Evolutionary conservation across 805 yeast species (phyloP), one percentile per base, ranked within the genome.

Genomic region (Sporopachydermia lactativora): DNA sequence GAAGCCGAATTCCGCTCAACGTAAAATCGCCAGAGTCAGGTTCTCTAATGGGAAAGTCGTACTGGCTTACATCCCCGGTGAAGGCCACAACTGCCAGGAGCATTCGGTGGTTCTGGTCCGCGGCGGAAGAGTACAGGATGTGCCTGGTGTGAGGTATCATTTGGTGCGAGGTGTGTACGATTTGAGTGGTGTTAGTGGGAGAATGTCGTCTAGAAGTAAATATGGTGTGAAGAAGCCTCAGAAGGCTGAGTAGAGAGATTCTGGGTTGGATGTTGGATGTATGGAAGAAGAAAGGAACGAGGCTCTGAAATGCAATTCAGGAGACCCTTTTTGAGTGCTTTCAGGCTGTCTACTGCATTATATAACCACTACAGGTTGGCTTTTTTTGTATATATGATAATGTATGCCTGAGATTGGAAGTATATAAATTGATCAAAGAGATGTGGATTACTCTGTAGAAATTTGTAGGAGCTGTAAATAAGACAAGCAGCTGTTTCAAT

Each of bases 51-150:
- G 97, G 18, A 80, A 78, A 48, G 77, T 83, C 39, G 73, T 92
- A 14, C 78, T 89, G 37, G 96, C 96, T 1, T 88, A 86, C 58
- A 92, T 92, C 43, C 96, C 96, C 13, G 99, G 99, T 42, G 96
- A 92, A 57, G 98, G 99, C 15, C 98, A 92, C 61, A 92, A 92
- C 55, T 80, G 94, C 16, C 97, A 92, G 65, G 99, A 92, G 60
- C 99, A 92, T 64, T 83, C 94, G 54, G 94, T 92, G 40, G 97
- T 92, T 1, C 73, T 77, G 41, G 95, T 92, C 3, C 76, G 98
- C 62, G 99, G 99, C n/a, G 99, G 98, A 13, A 77, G 96, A 70
- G 84, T 84, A 41, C 96, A 88, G 57, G 99, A 92, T 76, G 68
- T 89, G 52, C 98, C 98, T 17, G 99, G 99, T 72, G 96, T 92